Base-by-base conservation (phyloP, 371 early-diverging fungal species). In the Globomyces sp. region DNA sequence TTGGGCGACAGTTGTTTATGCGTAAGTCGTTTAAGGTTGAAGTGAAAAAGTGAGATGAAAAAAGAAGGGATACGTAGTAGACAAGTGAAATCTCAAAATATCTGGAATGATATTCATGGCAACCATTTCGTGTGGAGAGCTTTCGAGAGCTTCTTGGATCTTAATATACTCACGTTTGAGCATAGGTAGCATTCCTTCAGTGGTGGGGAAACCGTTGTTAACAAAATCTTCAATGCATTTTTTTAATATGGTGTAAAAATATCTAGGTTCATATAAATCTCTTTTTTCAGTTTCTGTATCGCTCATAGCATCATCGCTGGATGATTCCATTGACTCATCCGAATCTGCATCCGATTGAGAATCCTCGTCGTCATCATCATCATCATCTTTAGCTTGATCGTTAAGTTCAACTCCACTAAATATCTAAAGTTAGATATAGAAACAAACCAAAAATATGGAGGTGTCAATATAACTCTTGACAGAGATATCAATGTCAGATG, bases 341-440 rank as follows among this genome's bases (percentile, higher is more conserved):
- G 5, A 11, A 41, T 64, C 42, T 8, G 41, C 41, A 24, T 43
- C 67, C 10, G 24, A 24, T 24, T 24, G 24, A 24, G 24, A 24
- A 24, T 40, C 58, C 4, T 66, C 68, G 39, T 63, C 70, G 34
- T 67, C 71, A 55, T 75, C 72, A 0, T 71, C 65, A 50, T 74
- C 73, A 11, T 52, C 68, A 3, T 52, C 62, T n/a, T 62, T 73
- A 34, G 67, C 68, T 2, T 66, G 71, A 6, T 52, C 58, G 24
- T 70, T 68, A 4, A 86, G 24, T 24, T 24, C 86, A 11, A 90
- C 85, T 0, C 90, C 90, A 39, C 76, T 79, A 59, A 90, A 88
- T 4, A 24, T 24, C 24, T 24, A 24, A 24, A 24, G 24, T 24
- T 24, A 24, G 24, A 24, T 24, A 24, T 24, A 24, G 24, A 24